Conservation (phyloP, 2,329 filamentous ascomycete genomes). For the Erysiphe pulchra region DNA sequence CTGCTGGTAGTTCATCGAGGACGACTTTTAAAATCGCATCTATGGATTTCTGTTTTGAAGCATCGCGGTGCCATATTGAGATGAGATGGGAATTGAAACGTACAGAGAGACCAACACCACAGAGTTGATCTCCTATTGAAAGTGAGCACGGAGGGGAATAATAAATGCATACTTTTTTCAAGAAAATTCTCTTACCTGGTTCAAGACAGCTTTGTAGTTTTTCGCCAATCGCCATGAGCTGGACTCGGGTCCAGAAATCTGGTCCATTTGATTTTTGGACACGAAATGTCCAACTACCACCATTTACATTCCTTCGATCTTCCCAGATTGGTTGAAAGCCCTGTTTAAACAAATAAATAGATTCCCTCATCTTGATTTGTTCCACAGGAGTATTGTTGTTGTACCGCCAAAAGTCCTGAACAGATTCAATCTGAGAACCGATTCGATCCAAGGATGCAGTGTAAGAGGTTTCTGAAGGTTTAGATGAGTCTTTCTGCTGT, state of each 20-base stretch:
- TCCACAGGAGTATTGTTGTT: conserved; percentile 59
- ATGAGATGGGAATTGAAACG: conserved; percentile 77
- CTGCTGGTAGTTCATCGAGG: conserved; percentile 43
- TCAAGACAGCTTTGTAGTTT: conserved; percentile 50
- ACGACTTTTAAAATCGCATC: conserved; percentile 49
- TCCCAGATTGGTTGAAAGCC: conserved; percentile 60
- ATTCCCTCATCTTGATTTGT: conserved; percentile 51
- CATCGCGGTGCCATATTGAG: conserved; percentile 81
- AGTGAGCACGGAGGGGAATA: not conserved
- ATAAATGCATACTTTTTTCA: not conserved
- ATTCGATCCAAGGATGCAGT: conserved; percentile 28
- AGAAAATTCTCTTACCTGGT: conserved; percentile 23
- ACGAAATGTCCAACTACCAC: conserved; percentile 81
- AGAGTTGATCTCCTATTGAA: conserved; percentile 48
- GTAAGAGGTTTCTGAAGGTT: conserved; percentile 13
- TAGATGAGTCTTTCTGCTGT: conserved; percentile 14
- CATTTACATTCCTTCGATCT: conserved; percentile 62
- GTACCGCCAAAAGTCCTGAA: conserved; percentile 68
- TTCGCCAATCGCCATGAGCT: conserved; percentile 64
- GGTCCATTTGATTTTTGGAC: conserved; percentile 50
- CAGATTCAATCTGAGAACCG: conserved; percentile 42
- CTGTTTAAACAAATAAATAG: conserved; percentile 55
- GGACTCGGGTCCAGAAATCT: conserved; percentile 59
- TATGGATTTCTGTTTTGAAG: conserved; percentile 53
- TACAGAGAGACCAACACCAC: conserved; percentile 66